These are phyloP conservation scores for Microcyclosporella mali DNA, from an alignment of 2,329 filamentous ascomycete genomes.

Conservation along the genomic window DNA sequence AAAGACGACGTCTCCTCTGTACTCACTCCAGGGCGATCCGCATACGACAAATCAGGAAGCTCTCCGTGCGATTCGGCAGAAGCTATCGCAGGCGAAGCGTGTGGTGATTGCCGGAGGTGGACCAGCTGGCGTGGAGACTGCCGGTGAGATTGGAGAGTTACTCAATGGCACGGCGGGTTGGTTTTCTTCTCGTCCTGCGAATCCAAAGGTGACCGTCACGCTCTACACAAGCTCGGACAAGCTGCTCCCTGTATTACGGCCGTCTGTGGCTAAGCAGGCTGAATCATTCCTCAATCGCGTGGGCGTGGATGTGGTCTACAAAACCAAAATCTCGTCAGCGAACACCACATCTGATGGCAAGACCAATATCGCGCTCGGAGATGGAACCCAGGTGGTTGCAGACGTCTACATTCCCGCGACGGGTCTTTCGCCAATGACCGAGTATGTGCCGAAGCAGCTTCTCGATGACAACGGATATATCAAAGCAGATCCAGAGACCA, in stretches of 20 bases:
- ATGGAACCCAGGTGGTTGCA: conserved; percentile 40
- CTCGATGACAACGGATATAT: conserved; percentile 44
- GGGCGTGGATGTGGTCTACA: conserved; percentile 78
- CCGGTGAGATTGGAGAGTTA: conserved; percentile 29
- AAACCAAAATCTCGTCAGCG: conserved; percentile 52
- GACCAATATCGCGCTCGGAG: conserved; percentile 36
- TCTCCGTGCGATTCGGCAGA: conserved; percentile 23
- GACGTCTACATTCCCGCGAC: conserved; percentile 48
- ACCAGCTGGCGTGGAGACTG: conserved; percentile 29
- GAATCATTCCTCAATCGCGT: conserved; percentile 58
- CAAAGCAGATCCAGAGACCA: conserved; percentile 37
- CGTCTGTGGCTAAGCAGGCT: conserved; percentile 35
- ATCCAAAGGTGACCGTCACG: conserved; percentile 37
- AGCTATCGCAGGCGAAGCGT: conserved; percentile 15
- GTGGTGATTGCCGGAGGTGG: conserved; percentile 31
- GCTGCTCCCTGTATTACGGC: conserved; percentile 37
- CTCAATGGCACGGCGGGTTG: conserved; percentile 39
- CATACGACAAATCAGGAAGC: conserved; percentile 16
- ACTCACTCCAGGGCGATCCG: conserved; percentile 35
- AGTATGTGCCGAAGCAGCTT: conserved; percentile 43
- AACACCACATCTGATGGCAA: conserved; percentile 39
- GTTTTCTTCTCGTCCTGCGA: conserved; percentile 31
- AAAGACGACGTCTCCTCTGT: conserved; percentile 36
- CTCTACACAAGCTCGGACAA: conserved; percentile 36
- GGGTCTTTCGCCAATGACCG: conserved; percentile 45